Evolutionary conservation across 345 rosid genomes (phyloP), one percentile per base, ranked within the genome.

Genomic region (Kandelia obovata): DNA sequence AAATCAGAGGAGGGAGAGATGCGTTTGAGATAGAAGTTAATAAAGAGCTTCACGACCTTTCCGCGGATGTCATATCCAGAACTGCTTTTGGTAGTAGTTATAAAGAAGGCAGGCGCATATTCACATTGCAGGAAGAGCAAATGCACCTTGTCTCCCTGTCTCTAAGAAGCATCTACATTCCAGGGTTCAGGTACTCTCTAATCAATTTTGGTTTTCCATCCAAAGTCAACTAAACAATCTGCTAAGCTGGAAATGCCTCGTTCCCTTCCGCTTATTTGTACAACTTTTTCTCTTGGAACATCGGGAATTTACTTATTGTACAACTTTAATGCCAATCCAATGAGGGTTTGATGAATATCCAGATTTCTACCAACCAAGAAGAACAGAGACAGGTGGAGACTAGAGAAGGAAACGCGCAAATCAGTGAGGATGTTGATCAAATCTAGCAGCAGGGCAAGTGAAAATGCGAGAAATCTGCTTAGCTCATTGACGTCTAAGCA

Each of bases 41-140:
- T 43, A 82, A 69, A 61, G 86, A 89, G 62, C 81, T 91, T 39
- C 92, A 89, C 20, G 80, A 55, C 11, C 86, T 91, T 27, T 84
- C 92, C 13, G 91, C 88, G 34, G 92, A 91, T 55, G 68, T 88
- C 15, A 87, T 94, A 58, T 91, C 98, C 47, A 84, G 88, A 75
- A 89, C 95, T 26, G 92, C 92, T 67, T 91, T 91, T 67, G 97
- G 96, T n/a, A 91, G 95, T 81, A 85, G 79, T 59, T 89, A 77
- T 43, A 86, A 89, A 65, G 91, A 89, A 81, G 97, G 98, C 32
- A 86, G 85, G 53, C 82, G 67, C 2, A 83, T 91, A 47, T 93
- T 93, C 43, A 51, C 75, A 53, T 59, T 93, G 34, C 98, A 91
- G 64, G 96, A 93, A 75, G 80, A 83, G 53, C 90, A 87, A 82